Conservation (phyloP, 179 eudicot species). For the Camellia oleifera region DNA sequence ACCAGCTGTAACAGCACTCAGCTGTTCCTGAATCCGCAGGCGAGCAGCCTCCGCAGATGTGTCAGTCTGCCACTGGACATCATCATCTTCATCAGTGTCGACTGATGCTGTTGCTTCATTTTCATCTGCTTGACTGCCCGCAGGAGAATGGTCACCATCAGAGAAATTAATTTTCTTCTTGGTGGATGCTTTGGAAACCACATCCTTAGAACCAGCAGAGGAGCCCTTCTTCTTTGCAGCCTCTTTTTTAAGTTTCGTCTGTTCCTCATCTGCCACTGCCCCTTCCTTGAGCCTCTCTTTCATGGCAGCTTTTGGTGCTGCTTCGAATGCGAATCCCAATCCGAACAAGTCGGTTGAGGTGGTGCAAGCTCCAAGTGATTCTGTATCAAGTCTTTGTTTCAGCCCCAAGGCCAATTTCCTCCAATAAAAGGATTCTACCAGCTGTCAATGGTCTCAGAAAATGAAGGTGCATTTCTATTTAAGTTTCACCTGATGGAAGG, state of each 20-base stretch:
- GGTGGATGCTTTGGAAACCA: conserved; percentile 32
- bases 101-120: conserved; percentile 7
- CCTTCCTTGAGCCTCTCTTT: conserved; percentile 73
- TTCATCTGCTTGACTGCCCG: conserved; percentile 28
- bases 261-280: conserved; percentile 68
- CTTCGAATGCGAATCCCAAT: too few species aligned
- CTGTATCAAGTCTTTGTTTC: too few species aligned
- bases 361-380: too few species aligned
- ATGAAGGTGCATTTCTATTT: too few species aligned
- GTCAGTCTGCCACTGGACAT: conserved; percentile 70
- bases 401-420: too few species aligned
- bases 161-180: conserved; percentile 58
- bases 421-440: too few species aligned
- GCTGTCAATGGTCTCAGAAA: too few species aligned
- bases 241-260: conserved; percentile 57
- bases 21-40: conserved; percentile 39
- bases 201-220: conserved; percentile 38
- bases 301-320: too few species aligned
- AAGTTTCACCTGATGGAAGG: too few species aligned
- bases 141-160: conserved; percentile 68
- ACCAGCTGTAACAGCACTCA: too few species aligned
- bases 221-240: conserved; percentile 47
- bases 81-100: conserved; percentile 42
- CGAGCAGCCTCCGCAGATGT: conserved; percentile 68
- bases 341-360: too few species aligned